These are phyloP conservation scores for Dionaea muscipula DNA, from an alignment of 179 eudicot genomes.

Conservation along the genomic window DNA sequence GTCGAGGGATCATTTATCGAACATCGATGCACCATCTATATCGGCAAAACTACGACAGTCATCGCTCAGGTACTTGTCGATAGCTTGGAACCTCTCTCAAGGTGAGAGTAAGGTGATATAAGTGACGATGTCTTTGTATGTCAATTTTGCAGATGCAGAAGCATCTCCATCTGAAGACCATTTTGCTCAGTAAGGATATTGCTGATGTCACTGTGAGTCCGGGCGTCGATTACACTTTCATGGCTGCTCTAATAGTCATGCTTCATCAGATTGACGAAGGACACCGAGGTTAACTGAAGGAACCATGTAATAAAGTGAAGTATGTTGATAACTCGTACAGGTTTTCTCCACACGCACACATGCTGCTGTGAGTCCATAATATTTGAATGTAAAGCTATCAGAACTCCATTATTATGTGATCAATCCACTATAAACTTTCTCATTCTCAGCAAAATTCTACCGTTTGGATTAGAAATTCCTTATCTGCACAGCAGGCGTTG, in stretches of 20 bases:
- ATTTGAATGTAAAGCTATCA: too few species aligned
- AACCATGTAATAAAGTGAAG: too few species aligned
- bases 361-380: too few species aligned
- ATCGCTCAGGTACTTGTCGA: conserved; percentile 21
- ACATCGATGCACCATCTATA: conserved; percentile 26
- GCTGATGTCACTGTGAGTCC: conserved; percentile 49
- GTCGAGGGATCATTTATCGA: conserved; percentile 34
- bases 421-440: too few species aligned
- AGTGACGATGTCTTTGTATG: neutral
- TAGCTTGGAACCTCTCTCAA: neutral
- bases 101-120: neutral
- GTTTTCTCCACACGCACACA: too few species aligned
- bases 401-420: too few species aligned
- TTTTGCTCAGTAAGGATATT: conserved; percentile 36
- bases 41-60: conserved; percentile 22
- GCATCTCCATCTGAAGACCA: conserved; percentile 19
- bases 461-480: too few species aligned
- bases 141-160: conserved; percentile 14
- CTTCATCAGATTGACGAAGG: conserved; percentile 35
- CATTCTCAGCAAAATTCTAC: too few species aligned
- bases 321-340: too few species aligned
- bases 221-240: conserved; percentile 44
- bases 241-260: conserved; percentile 39
- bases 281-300: too few species aligned
- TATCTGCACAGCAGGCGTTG: too few species aligned